Base-by-base conservation (phyloP, 345 rosid species). In the Bruguiera gymnorhiza region DNA sequence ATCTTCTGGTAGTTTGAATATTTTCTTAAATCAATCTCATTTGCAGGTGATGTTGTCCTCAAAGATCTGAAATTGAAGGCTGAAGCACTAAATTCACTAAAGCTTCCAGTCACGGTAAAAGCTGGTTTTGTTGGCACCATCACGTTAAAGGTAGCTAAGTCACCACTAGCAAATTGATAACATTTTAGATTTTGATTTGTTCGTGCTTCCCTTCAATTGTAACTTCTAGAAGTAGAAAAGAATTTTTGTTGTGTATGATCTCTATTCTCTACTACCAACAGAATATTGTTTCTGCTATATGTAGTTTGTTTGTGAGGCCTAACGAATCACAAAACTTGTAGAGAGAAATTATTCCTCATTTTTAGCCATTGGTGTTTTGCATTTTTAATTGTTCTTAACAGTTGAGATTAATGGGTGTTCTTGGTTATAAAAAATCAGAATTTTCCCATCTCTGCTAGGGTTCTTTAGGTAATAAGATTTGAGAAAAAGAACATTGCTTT, bases 51-150 rank as follows among this genome's bases (percentile, higher is more conserved):
- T 83, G 98, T 95, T 75, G 96, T 92, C 70, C 97, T 95, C 66
- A 92, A 89, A 80, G 97, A 95, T 84, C 83, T 95, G 81, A 88
- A 86, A 63, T 73, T 95, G 81, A 95, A 92, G 86, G 92, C 98
- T 0, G 99, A 95, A 81, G 98, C 99, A 36, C 83, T 95, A 43
- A 95, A 92, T 82, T 83, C 98, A 15, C 81, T 95, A 66, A 90
- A 88, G 68, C 98, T 95, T 75, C 99, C 99, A 10, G 96, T 95
- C 43, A 87, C 90, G 66, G 99, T 90, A 65, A 92, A 90, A 90
- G 96, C 97, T 70, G 99, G 99, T 75, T 95, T 95, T 87, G 85
- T 95, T 62, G 99, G 99, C 29, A 84, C 93, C 52, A 86, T 95
- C 61, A 92, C 98, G 5, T 71, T 95, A 65, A 90, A 95, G 99